Conservation (phyloP, 345 rosid genomes). For the Tarenaya hassleriana region DNA sequence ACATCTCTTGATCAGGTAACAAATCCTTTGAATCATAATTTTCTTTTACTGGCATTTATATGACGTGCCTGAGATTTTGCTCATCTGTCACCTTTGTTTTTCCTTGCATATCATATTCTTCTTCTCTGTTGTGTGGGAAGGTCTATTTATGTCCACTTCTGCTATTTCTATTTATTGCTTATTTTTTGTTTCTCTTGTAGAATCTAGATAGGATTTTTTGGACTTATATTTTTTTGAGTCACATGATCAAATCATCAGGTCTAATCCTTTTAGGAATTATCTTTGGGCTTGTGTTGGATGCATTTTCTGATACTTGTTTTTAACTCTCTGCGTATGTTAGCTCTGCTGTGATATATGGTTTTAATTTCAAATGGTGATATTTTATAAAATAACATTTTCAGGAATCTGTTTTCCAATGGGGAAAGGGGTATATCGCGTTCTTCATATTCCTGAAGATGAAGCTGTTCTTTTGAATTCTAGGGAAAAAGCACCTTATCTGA, state of each 20-base stretch:
- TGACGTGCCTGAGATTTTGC: slow-evolving; percentile 8
- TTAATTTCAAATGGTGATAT: slow-evolving; percentile 10
- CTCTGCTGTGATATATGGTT: slow-evolving; percentile 11
- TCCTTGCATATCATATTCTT: slow-evolving; percentile 5
- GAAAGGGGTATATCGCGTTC: slow-evolving; percentile 84
- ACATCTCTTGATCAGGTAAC: slow-evolving; percentile 6
- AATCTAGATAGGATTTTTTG: slow-evolving; percentile 6
- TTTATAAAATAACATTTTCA: slow-evolving; percentile 30
- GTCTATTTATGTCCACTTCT: not conserved
- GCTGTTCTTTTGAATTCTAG: slow-evolving; percentile 95
- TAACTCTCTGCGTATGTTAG: not conserved
- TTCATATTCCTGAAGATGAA: slow-evolving; percentile 98
- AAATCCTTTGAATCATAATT: slow-evolving; percentile 11
- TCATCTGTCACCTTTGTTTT: slow-evolving; percentile 10
- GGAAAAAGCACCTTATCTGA: slow-evolving; percentile 97
- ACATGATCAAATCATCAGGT: slow-evolving; percentile 1
- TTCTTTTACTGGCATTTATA: slow-evolving; percentile 8
- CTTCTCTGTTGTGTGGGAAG: slow-evolving; percentile 12
- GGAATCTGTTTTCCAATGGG: slow-evolving; percentile 99
- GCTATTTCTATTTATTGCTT: slow-evolving; percentile 7
- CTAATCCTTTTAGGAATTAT: slow-evolving; percentile 19
- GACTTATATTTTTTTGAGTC: not conserved
- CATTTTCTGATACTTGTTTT: not conserved
- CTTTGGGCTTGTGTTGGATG: slow-evolving; percentile 3
- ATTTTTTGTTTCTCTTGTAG: slow-evolving; percentile 8